Evolutionary conservation across 441 rosid genomes (phyloP).

Genomic region (Corymbia calophylla): DNA sequence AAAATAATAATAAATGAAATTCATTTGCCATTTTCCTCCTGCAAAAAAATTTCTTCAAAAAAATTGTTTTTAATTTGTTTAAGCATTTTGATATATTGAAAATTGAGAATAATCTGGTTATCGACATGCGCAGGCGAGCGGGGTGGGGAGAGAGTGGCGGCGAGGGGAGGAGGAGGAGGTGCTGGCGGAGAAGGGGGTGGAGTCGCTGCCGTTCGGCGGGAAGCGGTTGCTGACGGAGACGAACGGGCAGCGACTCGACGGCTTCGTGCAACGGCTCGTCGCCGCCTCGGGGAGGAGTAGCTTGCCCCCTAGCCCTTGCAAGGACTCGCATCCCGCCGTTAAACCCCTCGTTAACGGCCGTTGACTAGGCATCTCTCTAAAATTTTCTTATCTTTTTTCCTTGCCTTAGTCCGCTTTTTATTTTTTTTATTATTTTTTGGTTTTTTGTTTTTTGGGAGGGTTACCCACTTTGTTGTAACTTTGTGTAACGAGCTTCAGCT

Average conservation of each 20-base stretch:
- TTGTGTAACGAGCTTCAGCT: background rate
- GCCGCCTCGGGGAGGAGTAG: conserved; percentile 63
- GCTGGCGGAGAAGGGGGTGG: conserved; percentile 71
- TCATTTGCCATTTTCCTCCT: background rate
- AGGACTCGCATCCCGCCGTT: conserved; percentile 45
- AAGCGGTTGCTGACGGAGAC: conserved; percentile 81
- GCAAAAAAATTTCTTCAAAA: too few species aligned
- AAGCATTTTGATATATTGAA: background rate
- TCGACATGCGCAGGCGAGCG: conserved; percentile 48
- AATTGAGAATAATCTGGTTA: background rate
- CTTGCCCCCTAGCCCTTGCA: conserved; percentile 88
- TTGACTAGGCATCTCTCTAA: conserved; percentile 1
- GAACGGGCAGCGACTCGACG: conserved; percentile 66
- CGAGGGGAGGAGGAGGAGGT: conserved; percentile 43
- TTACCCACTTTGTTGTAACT: background rate
- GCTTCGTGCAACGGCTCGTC: conserved; percentile 74
- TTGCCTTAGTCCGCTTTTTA: background rate
- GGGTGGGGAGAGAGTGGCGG: conserved; percentile 33
- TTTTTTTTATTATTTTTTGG: too few species aligned
- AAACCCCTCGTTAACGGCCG: conserved; percentile 59
- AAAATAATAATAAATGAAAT: background rate
- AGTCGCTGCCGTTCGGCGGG: conserved; percentile 86
- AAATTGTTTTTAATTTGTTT: background rate
- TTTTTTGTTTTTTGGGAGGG: background rate
- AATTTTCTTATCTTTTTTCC: background rate